phyloP scores from a whole-genome alignment of 2,329 filamentous ascomycete species.

The Fusarium devonianum region DNA sequence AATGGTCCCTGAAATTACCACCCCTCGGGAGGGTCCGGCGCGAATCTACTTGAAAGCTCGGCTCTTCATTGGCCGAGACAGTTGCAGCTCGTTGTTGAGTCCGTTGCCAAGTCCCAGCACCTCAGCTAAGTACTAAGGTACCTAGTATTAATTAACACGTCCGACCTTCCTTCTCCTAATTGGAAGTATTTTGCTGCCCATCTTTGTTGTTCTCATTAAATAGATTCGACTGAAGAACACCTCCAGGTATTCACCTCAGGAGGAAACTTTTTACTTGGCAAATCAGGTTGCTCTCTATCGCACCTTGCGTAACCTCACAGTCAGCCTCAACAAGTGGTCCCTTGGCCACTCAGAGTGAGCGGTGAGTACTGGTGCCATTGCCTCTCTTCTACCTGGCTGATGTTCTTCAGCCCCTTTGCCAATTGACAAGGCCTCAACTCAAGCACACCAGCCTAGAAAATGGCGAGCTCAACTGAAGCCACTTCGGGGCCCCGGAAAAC shows the following conservation, averaged over 20 bases:
- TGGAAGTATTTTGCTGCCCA: conserved; percentile 2
- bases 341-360: conserved; percentile 21
- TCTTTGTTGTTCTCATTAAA: too few species aligned
- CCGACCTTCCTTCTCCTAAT: too few species aligned
- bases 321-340: conserved; percentile 15
- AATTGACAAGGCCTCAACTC: not conserved
- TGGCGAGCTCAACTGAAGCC: conserved; percentile 31
- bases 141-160: too few species aligned
- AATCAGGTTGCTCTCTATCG: too few species aligned
- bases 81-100: conserved; percentile 24
- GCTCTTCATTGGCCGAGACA: conserved; percentile 10
- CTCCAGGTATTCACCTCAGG: too few species aligned
- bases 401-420: conserved; percentile 3
- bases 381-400: not conserved
- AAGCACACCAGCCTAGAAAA: conserved; percentile 9
- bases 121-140: too few species aligned
- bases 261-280: too few species aligned
- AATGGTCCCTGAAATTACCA: conserved; percentile 21
- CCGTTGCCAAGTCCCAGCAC: conserved; percentile 27
- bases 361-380: conserved; percentile 23
- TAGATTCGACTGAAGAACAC: too few species aligned
- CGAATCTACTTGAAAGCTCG: conserved; percentile 4
- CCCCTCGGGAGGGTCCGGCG: conserved; percentile 13
- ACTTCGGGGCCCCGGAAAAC: conserved; percentile 51
- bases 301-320: conserved; percentile 1